Base-by-base conservation (phyloP, 2,329 filamentous ascomycete species). In the Fusarium transvaalense region DNA sequence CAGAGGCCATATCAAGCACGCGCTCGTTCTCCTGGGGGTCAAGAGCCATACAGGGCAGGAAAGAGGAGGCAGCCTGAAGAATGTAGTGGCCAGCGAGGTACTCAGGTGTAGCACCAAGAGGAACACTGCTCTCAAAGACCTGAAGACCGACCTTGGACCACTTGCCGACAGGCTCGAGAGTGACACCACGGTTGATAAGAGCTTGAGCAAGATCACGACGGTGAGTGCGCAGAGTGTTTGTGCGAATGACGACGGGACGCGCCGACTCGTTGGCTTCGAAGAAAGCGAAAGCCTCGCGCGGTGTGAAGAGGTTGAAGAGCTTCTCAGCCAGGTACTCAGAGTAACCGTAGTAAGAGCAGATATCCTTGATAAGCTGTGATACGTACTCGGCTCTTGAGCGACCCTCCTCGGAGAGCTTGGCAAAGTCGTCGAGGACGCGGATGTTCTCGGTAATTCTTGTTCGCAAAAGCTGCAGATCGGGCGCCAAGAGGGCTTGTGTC, bases 81-180 rank as follows among this genome's bases (percentile, higher is more conserved):
- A 99, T 98, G 83, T 99, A 99, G 80, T 99, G 94, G 19, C 96
- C 96, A 17, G 95, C 94, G 14, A 99, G 88, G 79, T 99, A 99
- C 81, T 99, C 96, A 12, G 96, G 96, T 1, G 96, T 99, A 29
- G 96, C 96, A 86, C 94, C 94, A 2, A 97, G 87, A 4, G 94
- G 93, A 7, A 88, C 84, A 64, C 90, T 91, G 60, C 92, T 92
- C 80, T 99, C 96, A 78, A 99, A 99, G 63, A 99, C 89, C 79
- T 99, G 96, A 39, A 99, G 87, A 47, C 96, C 96, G 68, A 99
- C 94, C 83, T 99, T 99, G 72, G 92, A 96, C 96, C 96, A 99
- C 81, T 98, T 98, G 65, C 96, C 96, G 19, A 99, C 93, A 3
- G 96, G 96, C 80, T 99, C 95, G 38, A 99, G 88, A 15, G 94